Evolutionary conservation across 805 yeast species (phyloP).

Genomic region (Torulaspora microellipsoides): DNA sequence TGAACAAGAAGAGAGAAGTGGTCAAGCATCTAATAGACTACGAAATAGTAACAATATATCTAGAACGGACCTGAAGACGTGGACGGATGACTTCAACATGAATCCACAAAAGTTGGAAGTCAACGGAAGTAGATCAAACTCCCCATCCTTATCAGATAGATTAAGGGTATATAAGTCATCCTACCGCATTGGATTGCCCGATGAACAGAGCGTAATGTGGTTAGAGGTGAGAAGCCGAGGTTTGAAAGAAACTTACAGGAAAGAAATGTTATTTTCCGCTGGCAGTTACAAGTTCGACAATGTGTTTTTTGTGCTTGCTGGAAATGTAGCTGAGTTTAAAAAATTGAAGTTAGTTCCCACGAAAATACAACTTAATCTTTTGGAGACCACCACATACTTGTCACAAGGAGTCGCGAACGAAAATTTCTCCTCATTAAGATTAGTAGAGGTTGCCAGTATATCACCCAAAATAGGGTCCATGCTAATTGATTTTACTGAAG

Average conservation of each 20-base stretch:
- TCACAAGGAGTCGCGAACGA: constrained; percentile 31
- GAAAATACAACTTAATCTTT: constrained; percentile 24
- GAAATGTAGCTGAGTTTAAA: constrained; percentile 10
- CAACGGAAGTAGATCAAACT: background rate
- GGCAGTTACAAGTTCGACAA: constrained; percentile 26
- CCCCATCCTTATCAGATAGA: constrained; percentile 5
- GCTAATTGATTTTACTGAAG: constrained; percentile 6
- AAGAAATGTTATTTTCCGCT: constrained; percentile 24
- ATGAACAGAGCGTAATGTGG: constrained; percentile 20
- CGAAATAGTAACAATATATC: background rate
- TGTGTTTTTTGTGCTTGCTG: constrained; percentile 16
- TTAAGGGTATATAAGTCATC: constrained; percentile 15
- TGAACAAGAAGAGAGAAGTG: constrained; percentile 1
- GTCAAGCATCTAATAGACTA: constrained; percentile 1
- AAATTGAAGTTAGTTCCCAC: constrained; percentile 13
- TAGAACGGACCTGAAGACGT: background rate
- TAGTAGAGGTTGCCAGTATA: constrained; percentile 17
- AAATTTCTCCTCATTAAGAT: constrained; percentile 27
- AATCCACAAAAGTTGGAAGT: constrained; percentile 6
- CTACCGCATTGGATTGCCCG: constrained; percentile 21
- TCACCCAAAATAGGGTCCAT: constrained; percentile 5
- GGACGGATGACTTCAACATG: constrained; percentile 4
- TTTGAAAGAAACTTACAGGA: constrained; percentile 20
- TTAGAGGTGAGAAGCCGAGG: constrained; percentile 23
- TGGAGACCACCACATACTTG: constrained; percentile 28